phyloP scores from a whole-genome alignment of 306 rosid genomes.

The Fragaria ananassa region DNA sequence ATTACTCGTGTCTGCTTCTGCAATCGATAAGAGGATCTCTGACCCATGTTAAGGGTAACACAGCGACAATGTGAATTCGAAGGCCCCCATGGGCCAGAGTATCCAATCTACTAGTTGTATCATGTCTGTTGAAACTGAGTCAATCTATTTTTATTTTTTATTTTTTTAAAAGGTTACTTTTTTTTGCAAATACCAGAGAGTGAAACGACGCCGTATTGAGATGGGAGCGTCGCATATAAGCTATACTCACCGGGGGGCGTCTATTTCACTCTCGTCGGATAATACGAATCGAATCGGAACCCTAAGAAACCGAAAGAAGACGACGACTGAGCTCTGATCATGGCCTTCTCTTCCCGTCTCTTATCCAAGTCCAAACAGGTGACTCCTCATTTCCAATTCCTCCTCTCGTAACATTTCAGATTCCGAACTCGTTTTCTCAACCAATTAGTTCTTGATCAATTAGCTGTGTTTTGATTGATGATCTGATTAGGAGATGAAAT shows the following conservation, averaged over 20 bases:
- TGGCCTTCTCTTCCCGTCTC: slow-evolving; percentile 78
- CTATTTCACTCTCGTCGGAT: no score
- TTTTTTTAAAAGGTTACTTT: no score
- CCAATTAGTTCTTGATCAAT: background rate
- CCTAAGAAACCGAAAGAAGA: slow-evolving; percentile 16
- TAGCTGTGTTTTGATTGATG: no score
- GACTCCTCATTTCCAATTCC: slow-evolving; percentile 9
- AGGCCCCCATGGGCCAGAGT: background rate
- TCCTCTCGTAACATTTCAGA: background rate
- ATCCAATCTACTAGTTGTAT: background rate
- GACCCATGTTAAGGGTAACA: background rate
- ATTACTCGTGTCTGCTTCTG: background rate
- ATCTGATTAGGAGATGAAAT: background rate
- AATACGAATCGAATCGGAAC: slow-evolving; percentile 1
- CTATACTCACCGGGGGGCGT: no score
- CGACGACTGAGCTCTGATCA: slow-evolving; percentile 35
- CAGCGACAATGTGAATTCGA: background rate
- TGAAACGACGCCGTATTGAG: no score
- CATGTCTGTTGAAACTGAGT: background rate
- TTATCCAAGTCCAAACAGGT: slow-evolving; percentile 74
- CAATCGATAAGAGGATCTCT: background rate
- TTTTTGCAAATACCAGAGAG: no score
- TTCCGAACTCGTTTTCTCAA: background rate
- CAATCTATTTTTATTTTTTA: no score
- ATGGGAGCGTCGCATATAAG: no score